These are phyloP conservation scores for Musa schizocarpa DNA, from an alignment of 176 grass and related monocot species.

Conservation along the genomic window DNA sequence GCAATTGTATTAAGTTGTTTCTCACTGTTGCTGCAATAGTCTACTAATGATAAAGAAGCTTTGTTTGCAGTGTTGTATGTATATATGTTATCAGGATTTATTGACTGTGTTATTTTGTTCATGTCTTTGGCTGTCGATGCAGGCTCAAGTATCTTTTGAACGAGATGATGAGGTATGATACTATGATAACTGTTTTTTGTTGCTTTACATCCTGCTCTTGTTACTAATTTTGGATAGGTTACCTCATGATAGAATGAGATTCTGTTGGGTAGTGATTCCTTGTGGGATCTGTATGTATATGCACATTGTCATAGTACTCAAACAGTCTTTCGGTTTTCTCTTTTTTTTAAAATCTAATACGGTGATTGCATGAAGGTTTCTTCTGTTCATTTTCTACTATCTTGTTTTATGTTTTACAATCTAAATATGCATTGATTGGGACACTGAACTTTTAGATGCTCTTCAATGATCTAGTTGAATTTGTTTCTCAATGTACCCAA, in stretches of 20 bases:
- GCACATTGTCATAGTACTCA: too few relatives aligned
- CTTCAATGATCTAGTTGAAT: background rate
- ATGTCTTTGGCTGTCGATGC: conserved; percentile 32
- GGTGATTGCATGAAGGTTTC: background rate
- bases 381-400: background rate
- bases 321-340: too few relatives aligned
- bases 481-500: background rate
- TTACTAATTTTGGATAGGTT: too few relatives aligned
- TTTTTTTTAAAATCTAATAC: too few relatives aligned
- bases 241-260: too few relatives aligned
- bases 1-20: too few relatives aligned
- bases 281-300: too few relatives aligned
- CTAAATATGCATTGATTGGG: background rate
- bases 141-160: conserved; percentile 73
- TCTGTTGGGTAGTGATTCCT: too few relatives aligned
- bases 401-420: background rate
- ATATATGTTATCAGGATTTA: conserved; percentile 8
- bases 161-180: conserved; percentile 72
- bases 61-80: background rate
- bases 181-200: conserved; percentile 15
- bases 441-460: background rate
- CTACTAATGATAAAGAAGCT: conserved; percentile 1
- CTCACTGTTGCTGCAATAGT: too few relatives aligned
- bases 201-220: too few relatives aligned
- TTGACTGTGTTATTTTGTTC: background rate